These are phyloP conservation scores for Prunus armeniaca DNA, from an alignment of 306 rosid genomes.

Conservation along the genomic window DNA sequence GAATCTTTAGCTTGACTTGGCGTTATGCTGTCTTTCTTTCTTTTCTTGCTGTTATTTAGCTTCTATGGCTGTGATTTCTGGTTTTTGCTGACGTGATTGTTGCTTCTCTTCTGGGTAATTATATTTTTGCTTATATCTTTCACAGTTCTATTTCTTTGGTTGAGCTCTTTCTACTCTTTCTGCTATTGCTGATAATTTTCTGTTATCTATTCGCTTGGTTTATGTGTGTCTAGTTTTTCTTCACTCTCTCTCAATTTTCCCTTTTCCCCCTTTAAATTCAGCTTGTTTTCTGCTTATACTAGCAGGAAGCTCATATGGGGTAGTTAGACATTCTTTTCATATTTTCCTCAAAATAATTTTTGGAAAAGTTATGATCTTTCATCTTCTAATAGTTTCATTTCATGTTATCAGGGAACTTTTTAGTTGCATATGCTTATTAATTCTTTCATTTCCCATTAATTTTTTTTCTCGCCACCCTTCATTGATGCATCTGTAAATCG, in stretches of 20 bases:
- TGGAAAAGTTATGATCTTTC: no score
- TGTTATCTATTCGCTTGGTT: neutral
- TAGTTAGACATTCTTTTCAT: neutral
- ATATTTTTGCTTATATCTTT: neutral
- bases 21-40: neutral
- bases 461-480: neutral
- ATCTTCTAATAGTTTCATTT: neutral
- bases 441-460: neutral
- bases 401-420: neutral
- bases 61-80: neutral
- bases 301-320: slow-evolving; percentile 20
- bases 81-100: slow-evolving; percentile 1
- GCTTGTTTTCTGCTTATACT: slow-evolving; percentile 18
- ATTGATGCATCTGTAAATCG: neutral
- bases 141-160: neutral
- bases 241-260: slow-evolving; percentile 27
- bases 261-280: slow-evolving; percentile 2
- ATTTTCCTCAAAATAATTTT: neutral
- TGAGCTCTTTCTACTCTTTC: slow-evolving; percentile 6
- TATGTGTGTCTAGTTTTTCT: neutral
- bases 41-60: neutral
- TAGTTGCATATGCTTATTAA: neutral
- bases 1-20: slow-evolving; percentile 18
- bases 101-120: slow-evolving; percentile 25
- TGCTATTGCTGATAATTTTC: slow-evolving; percentile 11